Base-by-base conservation (phyloP, 1,139 yeast species). In the Spathaspora sp. region DNA sequence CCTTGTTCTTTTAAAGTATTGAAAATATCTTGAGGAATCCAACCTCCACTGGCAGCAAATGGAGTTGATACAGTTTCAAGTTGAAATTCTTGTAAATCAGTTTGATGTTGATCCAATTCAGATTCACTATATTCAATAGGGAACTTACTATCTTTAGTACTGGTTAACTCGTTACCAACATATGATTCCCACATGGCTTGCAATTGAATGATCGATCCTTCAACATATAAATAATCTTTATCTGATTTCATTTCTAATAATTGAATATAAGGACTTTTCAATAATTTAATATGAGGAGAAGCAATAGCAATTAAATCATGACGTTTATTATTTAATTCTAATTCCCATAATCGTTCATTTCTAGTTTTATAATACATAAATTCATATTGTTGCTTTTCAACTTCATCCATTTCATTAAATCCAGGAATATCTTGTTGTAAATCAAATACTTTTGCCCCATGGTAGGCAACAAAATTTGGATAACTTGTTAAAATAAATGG, bases 21-120 rank as follows among this genome's bases (percentile, higher is more conserved):
- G 61, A 91, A 90, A 86, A 89, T 81, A 60, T 89, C 96, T 62
- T 89, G 96, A 23, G 98, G 97, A 48, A 93, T 79, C 97, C 97
- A 91, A 5, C 97, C 97, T 48, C 89, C 87, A 34, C 97, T 88
- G 43, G 95, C 95, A 33, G 89, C 84, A 65, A 90, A 90, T 41
- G 97, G 97, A 46, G 83, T 79, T 7, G 82, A 74, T 34, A 85
- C 77, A 43, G 87, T 68, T 54, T 80, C 82, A 54, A 79, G 69
- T 63, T 88, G 93, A 69, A 89, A 86, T 39, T 74, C 79, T 51
- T 80, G 83, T 57, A 89, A 75, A 26, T 78, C 80, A 25, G 69
- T 60, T 47, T 81, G 81, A 59, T 85, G 86, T 43, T 72, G 67
- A 48, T 80, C 80, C 46, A 81, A 62, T 52, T 79, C 82, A 43